Percentiles rank a stretch among this genome's conserved stretches.
phyloP scores from a whole-genome alignment of 345 rosid species.

The Populus euphratica region DNA sequence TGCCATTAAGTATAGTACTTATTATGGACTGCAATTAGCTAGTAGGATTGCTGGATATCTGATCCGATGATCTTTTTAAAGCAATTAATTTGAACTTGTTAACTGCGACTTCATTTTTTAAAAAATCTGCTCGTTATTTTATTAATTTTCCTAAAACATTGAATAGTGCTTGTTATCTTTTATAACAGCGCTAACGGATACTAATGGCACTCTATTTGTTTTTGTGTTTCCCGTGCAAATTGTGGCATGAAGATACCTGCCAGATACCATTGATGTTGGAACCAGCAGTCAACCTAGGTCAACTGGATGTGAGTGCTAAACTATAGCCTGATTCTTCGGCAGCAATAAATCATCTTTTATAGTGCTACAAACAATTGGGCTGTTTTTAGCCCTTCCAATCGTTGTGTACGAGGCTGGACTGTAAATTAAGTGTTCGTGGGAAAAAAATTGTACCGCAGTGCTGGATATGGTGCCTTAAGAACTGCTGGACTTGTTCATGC shows the following conservation, averaged over 20 bases:
- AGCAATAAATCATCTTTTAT: slow-evolving; percentile 10
- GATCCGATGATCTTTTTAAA: background rate
- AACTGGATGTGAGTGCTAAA: slow-evolving; percentile 54
- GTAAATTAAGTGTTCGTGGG: slow-evolving; percentile 37
- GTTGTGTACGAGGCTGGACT: slow-evolving; percentile 24
- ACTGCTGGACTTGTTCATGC: slow-evolving; percentile 14
- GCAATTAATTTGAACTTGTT: background rate
- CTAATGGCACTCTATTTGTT: slow-evolving; percentile 10
- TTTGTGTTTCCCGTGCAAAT: slow-evolving; percentile 3
- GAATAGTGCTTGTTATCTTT: background rate
- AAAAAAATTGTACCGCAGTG: slow-evolving; percentile 17
- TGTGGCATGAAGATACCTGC: slow-evolving; percentile 49
- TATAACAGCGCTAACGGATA: background rate
- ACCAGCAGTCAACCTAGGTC: slow-evolving; percentile 56
- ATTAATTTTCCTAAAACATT: background rate
- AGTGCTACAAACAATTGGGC: slow-evolving; percentile 19
- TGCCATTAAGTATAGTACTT: background rate
- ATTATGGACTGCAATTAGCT: background rate
- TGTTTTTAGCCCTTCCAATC: slow-evolving; percentile 11
- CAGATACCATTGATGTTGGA: slow-evolving; percentile 69
- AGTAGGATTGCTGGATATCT: background rate
- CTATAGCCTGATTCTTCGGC: slow-evolving; percentile 14
- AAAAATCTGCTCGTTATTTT: background rate
- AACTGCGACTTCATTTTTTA: background rate
- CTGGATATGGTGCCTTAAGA: slow-evolving; percentile 7